Conservation (phyloP, 202 grass and related monocot genomes). For the Panicum hallii region DNA sequence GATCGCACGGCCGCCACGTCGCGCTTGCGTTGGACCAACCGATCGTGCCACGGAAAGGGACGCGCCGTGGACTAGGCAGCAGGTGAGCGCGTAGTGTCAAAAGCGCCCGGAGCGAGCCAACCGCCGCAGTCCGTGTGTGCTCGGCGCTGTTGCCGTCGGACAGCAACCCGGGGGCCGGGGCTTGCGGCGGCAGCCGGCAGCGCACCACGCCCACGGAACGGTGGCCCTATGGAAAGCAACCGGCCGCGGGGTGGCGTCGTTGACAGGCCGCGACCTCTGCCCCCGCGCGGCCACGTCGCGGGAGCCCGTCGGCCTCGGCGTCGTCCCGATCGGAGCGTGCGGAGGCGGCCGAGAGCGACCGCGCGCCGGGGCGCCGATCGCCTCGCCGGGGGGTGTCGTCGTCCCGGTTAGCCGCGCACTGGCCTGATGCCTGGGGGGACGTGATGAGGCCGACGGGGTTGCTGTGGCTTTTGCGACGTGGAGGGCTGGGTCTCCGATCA, state of each 20-base stretch:
- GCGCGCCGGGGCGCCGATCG: not conserved
- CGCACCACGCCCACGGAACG: not conserved
- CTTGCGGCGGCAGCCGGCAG: not conserved
- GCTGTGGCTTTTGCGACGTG: conserved; percentile 2
- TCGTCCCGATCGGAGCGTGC: not conserved
- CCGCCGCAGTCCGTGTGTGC: not conserved
- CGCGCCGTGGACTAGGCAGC: not conserved
- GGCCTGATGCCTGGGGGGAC: too few species aligned
- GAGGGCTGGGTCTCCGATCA: not conserved
- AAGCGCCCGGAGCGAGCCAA: not conserved
- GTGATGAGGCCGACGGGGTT: too few species aligned
- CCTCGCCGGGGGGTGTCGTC: not conserved
- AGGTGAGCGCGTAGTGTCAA: not conserved
- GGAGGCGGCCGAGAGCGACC: not conserved
- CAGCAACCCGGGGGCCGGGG: not conserved
- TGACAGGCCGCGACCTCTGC: not conserved
- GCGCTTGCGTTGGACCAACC: not conserved
- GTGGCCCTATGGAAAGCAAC: conserved; percentile 6
- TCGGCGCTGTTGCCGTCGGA: not conserved
- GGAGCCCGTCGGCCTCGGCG: not conserved
- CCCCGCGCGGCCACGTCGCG: not conserved
- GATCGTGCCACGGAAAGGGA: not conserved
- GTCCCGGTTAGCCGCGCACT: not conserved
- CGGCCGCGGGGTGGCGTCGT: not conserved
- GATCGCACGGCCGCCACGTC: not conserved